These are phyloP conservation scores for Margaritispora aquatica DNA, from an alignment of 495 filamentous ascomycete genomes.

Conservation along the genomic window DNA sequence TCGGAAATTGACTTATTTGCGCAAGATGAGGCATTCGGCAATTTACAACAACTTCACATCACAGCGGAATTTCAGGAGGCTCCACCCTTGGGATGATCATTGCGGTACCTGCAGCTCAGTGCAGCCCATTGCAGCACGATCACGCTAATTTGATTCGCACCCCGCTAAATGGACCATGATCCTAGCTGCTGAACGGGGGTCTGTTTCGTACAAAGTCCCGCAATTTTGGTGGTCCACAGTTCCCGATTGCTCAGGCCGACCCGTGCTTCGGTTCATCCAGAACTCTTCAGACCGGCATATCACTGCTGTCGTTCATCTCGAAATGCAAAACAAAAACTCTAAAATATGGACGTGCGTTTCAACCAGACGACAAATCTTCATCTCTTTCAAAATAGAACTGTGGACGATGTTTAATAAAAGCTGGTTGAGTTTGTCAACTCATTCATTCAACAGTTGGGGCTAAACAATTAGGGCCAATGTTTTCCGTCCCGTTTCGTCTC, in stretches of 20 bases:
- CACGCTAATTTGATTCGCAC: neutral
- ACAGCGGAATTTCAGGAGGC: neutral
- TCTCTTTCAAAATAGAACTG: too few relatives aligned
- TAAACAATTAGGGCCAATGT: too few relatives aligned
- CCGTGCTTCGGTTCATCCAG: neutral
- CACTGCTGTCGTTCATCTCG: too few relatives aligned
- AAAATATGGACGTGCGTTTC: too few relatives aligned
- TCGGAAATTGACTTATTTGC: neutral
- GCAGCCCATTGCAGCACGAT: too few relatives aligned
- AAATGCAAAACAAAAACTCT: neutral
- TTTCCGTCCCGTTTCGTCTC: neutral
- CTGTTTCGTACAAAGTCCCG: neutral
- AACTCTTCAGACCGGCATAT: neutral
- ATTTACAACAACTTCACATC: neutral
- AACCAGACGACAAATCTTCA: neutral
- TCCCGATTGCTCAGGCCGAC: neutral
- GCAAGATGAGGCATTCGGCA: neutral
- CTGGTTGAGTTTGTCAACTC: too few relatives aligned
- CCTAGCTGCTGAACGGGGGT: neutral
- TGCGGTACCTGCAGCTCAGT: neutral
- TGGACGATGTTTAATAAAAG: neutral
- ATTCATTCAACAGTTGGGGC: too few relatives aligned
- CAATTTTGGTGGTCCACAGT: neutral
- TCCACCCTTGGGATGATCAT: neutral
- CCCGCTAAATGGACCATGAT: neutral